Percentiles rank a stretch among this genome's conserved stretches.
phyloP scores from a whole-genome alignment of 768 basidiomycete species.

The Pleurotus pulmonarius region DNA sequence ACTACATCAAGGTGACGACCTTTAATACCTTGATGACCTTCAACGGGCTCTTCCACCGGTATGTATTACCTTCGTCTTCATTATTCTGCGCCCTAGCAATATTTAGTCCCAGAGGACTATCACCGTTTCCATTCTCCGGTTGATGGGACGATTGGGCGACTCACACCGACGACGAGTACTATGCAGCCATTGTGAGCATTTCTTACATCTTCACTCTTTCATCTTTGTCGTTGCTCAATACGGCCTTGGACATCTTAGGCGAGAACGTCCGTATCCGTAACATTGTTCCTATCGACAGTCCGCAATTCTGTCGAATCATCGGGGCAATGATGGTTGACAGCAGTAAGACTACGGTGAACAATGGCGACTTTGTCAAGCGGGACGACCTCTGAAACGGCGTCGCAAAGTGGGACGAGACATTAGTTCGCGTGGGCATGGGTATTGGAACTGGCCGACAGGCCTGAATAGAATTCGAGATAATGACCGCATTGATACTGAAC shows the following conservation, averaged over 20 bases:
- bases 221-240: too few relatives aligned
- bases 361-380: slow-evolving; percentile 74
- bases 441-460: slow-evolving; percentile 46
- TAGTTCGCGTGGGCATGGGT: slow-evolving; percentile 86
- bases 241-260: slow-evolving; percentile 83
- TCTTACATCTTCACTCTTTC: not conserved
- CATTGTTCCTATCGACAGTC: slow-evolving; percentile 88
- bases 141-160: slow-evolving; percentile 86
- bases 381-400: slow-evolving; percentile 83
- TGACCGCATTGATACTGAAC: too few relatives aligned
- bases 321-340: slow-evolving; percentile 95
- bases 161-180: slow-evolving; percentile 87
- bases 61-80: not conserved
- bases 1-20: too few relatives aligned
- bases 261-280: slow-evolving; percentile 89
- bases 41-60: too few relatives aligned
- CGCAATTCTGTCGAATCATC: slow-evolving; percentile 89
- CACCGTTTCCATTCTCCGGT: slow-evolving; percentile 92
- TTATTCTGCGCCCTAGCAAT: slow-evolving; percentile 59
- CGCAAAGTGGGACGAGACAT: slow-evolving; percentile 90
- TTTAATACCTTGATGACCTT: too few relatives aligned
- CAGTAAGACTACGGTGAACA: slow-evolving; percentile 82
- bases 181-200: slow-evolving; percentile 81
- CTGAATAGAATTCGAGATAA: not conserved
- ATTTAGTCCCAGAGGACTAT: slow-evolving; percentile 97